These are phyloP conservation scores for Termitomyces bulborhizus DNA, from an alignment of 768 basidiomycete species.

Conservation along the genomic window DNA sequence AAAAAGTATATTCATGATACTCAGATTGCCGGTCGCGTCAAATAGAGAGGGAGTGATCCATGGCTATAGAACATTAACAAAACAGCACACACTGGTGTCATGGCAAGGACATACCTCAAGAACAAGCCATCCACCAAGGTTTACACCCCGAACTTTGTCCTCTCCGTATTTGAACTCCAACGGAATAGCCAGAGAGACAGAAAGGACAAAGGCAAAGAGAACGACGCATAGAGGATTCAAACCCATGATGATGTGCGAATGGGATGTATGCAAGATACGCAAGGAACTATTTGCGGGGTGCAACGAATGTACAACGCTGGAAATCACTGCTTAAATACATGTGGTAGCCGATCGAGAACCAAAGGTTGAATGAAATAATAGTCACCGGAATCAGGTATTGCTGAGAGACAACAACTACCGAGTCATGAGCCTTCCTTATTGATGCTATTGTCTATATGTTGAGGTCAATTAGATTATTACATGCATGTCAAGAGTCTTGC, in stretches of 20 bases:
- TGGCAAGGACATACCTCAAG: slow-evolving; percentile 28
- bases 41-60: slow-evolving; percentile 79
- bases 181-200: slow-evolving; percentile 28
- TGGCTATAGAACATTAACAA: slow-evolving; percentile 31
- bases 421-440: too few relatives aligned
- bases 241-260: not conserved
- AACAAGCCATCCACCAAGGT: slow-evolving; percentile 60
- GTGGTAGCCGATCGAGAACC: not conserved
- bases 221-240: not conserved
- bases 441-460: too few relatives aligned
- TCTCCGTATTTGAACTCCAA: slow-evolving; percentile 69
- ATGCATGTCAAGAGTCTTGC: too few relatives aligned
- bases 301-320: slow-evolving; percentile 16
- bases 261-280: not conserved
- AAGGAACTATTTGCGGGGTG: not conserved
- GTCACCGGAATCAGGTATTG: not conserved
- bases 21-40: slow-evolving; percentile 51
- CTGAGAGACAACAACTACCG: not conserved
- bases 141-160: slow-evolving; percentile 75
- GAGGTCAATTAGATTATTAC: too few relatives aligned
- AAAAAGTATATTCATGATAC: slow-evolving; percentile 72
- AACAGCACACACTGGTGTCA: not conserved
- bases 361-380: not conserved
- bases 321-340: not conserved
- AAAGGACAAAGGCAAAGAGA: slow-evolving; percentile 21